A percentile compares a stretch with the other conserved stretches of the same genome.
These are phyloP conservation scores for Microcos paniculata DNA, from an alignment of 345 rosid genomes.

Conservation along the genomic window DNA sequence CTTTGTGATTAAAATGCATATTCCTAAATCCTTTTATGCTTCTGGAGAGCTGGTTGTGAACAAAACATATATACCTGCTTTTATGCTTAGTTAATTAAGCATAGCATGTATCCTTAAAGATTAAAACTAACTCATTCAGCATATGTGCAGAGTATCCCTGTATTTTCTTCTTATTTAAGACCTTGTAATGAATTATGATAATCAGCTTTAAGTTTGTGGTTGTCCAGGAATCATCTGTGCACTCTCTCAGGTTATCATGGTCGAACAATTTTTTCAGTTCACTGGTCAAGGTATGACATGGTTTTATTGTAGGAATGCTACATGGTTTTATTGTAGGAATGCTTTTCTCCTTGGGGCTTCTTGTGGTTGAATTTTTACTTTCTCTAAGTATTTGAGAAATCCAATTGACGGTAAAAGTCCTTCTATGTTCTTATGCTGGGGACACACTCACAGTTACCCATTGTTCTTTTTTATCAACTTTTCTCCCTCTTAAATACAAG, in stretches of 20 bases:
- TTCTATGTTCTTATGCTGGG: background rate
- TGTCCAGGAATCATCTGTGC: slow-evolving; percentile 75
- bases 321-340: too few species aligned
- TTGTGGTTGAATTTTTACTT: background rate
- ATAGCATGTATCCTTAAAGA: background rate
- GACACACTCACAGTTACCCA: background rate
- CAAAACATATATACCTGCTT: background rate
- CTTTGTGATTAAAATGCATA: background rate
- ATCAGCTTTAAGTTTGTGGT: slow-evolving; percentile 4
- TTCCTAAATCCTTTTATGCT: background rate
- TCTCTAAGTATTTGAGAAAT: background rate
- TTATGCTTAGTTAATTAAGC: background rate
- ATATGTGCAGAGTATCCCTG: background rate
- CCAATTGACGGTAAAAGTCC: background rate
- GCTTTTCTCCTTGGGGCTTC: background rate
- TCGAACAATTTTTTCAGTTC: slow-evolving; percentile 87
- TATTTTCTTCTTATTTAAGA: background rate
- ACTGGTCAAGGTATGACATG: slow-evolving; percentile 84
- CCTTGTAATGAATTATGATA: background rate
- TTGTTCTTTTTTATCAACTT: background rate
- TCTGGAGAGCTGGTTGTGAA: background rate
- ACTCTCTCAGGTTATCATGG: slow-evolving; percentile 96
- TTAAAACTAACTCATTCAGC: background rate
- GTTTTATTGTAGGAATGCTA: background rate
- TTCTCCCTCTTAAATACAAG: background rate